phyloP scores from a whole-genome alignment of 163 green algal species.

The Picocystis sp. region DNA sequence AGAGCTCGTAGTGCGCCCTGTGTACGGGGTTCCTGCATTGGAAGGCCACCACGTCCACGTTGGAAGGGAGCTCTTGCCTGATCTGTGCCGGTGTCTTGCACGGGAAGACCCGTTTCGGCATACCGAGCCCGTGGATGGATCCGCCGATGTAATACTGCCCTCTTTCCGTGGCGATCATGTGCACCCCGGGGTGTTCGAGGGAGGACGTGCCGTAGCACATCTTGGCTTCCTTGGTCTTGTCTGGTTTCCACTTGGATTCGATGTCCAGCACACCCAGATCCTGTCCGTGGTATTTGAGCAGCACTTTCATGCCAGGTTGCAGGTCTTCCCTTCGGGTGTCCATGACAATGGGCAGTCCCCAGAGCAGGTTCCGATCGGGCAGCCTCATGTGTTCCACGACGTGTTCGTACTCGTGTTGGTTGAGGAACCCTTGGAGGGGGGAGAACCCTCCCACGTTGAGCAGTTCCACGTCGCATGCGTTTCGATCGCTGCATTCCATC shows the following conservation, averaged over 20 bases:
- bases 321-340: constrained; percentile 38
- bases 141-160: constrained; percentile 30
- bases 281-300: constrained; percentile 46
- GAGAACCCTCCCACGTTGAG: constrained; percentile 47
- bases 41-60: constrained; percentile 10
- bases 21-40: constrained; percentile 9
- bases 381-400: constrained; percentile 41
- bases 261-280: constrained; percentile 39
- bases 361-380: constrained; percentile 31
- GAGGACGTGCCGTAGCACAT: constrained; percentile 41
- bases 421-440: constrained; percentile 48
- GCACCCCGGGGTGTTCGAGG: constrained; percentile 45
- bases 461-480: constrained; percentile 58
- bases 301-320: constrained; percentile 33
- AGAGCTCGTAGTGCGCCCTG: constrained; percentile 50
- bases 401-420: constrained; percentile 34
- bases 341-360: constrained; percentile 49
- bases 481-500: constrained; percentile 40
- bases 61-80: constrained; percentile 24
- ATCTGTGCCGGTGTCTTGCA: constrained; percentile 39
- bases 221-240: constrained; percentile 40
- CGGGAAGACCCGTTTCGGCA: constrained; percentile 32
- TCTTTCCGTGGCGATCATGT: constrained; percentile 48
- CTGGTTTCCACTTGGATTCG: constrained; percentile 37
- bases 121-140: constrained; percentile 24